Evolutionary conservation across 2,329 filamentous ascomycete species (phyloP).

Genomic region (Podosphaera xanthii): DNA sequence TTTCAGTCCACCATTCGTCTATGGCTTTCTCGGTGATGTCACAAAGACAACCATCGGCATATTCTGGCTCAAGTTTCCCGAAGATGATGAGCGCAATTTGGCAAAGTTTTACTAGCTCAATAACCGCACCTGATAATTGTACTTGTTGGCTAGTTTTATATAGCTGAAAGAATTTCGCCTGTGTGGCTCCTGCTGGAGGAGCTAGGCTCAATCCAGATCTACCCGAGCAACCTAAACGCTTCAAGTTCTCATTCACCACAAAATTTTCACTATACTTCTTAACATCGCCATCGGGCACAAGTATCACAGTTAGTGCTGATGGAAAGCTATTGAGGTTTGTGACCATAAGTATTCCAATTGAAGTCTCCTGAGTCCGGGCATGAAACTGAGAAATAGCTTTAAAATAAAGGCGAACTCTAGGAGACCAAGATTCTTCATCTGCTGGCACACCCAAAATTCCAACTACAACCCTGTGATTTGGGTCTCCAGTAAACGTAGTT

Average conservation of each 20-base stretch:
- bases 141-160: conserved; percentile 75
- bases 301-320: conserved; percentile 76
- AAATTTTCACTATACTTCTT: conserved; percentile 61
- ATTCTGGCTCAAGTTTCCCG: conserved; percentile 65
- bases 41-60: conserved; percentile 78
- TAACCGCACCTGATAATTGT: conserved; percentile 51
- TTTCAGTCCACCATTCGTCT: conserved; percentile 87
- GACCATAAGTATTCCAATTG: conserved; percentile 69
- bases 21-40: conserved; percentile 81
- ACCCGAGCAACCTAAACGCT: conserved; percentile 77
- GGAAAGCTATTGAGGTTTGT: conserved; percentile 87
- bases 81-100: conserved; percentile 78
- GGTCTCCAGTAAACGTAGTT: conserved; percentile 77
- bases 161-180: conserved; percentile 77
- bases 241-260: conserved; percentile 84
- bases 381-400: conserved; percentile 67
- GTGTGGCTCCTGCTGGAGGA: conserved; percentile 55
- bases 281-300: conserved; percentile 69
- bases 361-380: conserved; percentile 61
- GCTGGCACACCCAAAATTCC: conserved; percentile 63
- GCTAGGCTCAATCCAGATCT: conserved; percentile 65
- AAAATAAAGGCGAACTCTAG: conserved; percentile 61
- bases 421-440: conserved; percentile 61
- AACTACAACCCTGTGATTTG: conserved; percentile 53
- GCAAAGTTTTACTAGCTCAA: conserved; percentile 77